These are phyloP conservation scores for Aspergillus pseudoviridinutans DNA, from an alignment of 2,329 filamentous ascomycete species.

Conservation along the genomic window DNA sequence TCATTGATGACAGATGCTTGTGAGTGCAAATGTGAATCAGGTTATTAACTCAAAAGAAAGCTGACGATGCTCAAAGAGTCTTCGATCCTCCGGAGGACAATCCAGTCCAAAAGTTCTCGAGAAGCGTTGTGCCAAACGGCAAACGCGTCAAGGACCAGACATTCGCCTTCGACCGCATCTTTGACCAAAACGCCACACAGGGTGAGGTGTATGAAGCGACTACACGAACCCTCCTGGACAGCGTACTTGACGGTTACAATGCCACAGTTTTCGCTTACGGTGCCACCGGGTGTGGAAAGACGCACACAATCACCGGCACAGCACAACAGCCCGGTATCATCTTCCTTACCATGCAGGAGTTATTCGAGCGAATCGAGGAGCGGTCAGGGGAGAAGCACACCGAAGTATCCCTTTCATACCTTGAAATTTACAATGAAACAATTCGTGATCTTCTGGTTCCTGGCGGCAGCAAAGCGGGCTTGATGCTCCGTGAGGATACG, in stretches of 20 bases:
- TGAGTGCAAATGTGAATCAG: constrained; percentile 47
- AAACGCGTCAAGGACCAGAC: constrained; percentile 97
- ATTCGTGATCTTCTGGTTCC: constrained; percentile 93
- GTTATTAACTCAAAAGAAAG: constrained; percentile 3
- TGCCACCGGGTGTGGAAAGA: constrained; percentile 96
- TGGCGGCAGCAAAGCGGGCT: constrained; percentile 71
- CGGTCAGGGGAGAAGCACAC: constrained; percentile 79
- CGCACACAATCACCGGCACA: constrained; percentile 93
- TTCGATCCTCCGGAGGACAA: constrained; percentile 97
- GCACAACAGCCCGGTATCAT: constrained; percentile 93
- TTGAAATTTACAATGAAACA: constrained; percentile 99
- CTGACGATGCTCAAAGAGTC: constrained; percentile 55
- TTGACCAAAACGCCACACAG: constrained; percentile 91
- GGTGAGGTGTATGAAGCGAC: constrained; percentile 94
- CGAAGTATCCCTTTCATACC: constrained; percentile 86
- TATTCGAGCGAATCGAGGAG: constrained; percentile 94
- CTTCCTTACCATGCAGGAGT: constrained; percentile 97
- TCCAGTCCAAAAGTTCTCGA: constrained; percentile 80
- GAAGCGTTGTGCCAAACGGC: constrained; percentile 73
- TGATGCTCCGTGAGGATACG: constrained; percentile 92
- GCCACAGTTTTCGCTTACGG: constrained; percentile 98
- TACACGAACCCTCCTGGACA: constrained; percentile 84
- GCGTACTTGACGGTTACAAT: constrained; percentile 95
- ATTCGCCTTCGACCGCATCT: constrained; percentile 93
- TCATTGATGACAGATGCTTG: constrained; percentile 94